Percentiles rank a stretch among this genome's conserved stretches.
Conservation (phyloP, 306 rosid genomes). For the Vachellia collinsii region DNA sequence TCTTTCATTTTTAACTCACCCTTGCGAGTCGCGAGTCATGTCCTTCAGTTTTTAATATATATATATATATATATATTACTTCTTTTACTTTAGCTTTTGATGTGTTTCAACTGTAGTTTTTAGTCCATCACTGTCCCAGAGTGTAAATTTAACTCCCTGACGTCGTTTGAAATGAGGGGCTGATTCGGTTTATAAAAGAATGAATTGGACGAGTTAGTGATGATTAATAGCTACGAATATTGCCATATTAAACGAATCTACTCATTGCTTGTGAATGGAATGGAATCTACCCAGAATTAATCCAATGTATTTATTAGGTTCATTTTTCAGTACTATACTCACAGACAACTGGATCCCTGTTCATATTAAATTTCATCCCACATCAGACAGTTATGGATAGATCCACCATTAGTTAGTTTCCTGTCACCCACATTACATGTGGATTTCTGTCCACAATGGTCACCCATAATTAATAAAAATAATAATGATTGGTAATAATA, state of each 20-base stretch:
- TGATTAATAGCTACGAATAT: neutral
- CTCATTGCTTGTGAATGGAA: neutral
- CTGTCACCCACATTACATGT: constrained; percentile 42
- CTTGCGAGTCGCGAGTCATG: neutral
- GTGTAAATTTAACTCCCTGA: neutral
- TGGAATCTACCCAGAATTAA: neutral
- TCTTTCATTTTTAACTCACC: neutral
- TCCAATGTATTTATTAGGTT: neutral
- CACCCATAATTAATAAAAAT: constrained; percentile 20
- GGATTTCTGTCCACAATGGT: constrained; percentile 23
- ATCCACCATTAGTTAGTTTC: neutral
- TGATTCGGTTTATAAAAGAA: neutral
- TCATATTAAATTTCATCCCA: neutral
- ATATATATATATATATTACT: neutral
- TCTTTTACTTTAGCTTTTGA: neutral
- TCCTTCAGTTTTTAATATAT: neutral
- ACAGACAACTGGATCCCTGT: neutral
- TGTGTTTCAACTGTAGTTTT: neutral
- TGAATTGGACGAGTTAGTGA: neutral
- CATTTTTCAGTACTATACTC: neutral
- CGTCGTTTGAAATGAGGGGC: neutral
- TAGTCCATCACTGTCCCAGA: neutral
- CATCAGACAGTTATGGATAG: neutral
- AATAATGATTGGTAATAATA: neutral
- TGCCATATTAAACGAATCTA: neutral